Base-by-base conservation (phyloP, 179 eudicot species). In the Sideroxylon spinosum region DNA sequence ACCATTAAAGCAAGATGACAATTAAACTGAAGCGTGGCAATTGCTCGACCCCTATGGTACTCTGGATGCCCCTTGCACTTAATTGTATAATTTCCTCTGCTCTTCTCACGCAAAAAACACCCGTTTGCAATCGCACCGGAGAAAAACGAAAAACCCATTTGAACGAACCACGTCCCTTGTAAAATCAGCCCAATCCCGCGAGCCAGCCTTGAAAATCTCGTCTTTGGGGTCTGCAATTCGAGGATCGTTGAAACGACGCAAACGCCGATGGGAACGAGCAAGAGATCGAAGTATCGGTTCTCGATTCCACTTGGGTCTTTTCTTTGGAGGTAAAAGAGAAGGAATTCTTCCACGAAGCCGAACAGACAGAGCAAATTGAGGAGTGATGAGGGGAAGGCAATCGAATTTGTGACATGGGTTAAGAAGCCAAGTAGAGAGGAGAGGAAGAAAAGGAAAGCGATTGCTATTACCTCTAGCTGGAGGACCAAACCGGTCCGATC, bases 1-100 rank as follows among this genome's bases (percentile, higher is more conserved):
- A 91, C 94, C 49, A 95, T 83, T 13, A 93, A 76, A 66, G 98
- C 97, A 81, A 95, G 92, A 62, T 95, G 97, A n/a, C 93, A 90
- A 78, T 95, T 95, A 68, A 95, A 93, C 85, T 88, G 91, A 0
- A 95, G 82, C 23, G 92, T 90, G 1, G 96, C 97, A 23, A 96
- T 91, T 0, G 98, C 99, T 28, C 93, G 87, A 2, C 90, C 97
- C 7, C 97, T 82, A 55, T 96, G 99, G 78, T 87, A 84, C 73
- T 94, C 97, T 60, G 84, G 85, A 68, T 96, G 99, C 52, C 91
- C 90, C 25, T 84, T 83, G 80, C 99, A 96, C 76, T 80, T 84
- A 2, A 95, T 84, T 1, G 92, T 95, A 67, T 48, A 95, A 85
- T 95, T 93, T 71, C 90, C 94, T 11, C 89, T 78, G 67, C 94